phyloP scores from a whole-genome alignment of 78 protist species.

The Salpingoeca rosetta region DNA sequence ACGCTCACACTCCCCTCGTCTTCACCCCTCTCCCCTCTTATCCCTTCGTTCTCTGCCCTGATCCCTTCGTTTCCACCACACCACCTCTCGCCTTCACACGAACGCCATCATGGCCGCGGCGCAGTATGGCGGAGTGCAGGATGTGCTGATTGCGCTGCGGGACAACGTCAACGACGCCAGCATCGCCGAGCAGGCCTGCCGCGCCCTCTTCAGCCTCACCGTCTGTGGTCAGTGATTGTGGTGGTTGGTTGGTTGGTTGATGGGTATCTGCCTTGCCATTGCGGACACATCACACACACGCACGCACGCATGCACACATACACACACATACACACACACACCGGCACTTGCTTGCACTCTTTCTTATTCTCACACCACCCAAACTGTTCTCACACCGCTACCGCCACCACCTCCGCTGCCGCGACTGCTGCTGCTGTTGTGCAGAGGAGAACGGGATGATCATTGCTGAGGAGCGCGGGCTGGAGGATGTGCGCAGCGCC shows the following conservation, averaged over 20 bases:
- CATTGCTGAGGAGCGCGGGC: background rate
- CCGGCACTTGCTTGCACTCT: no score
- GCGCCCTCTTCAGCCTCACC: background rate
- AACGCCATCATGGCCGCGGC: no score
- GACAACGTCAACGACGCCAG: background rate
- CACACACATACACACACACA: background rate
- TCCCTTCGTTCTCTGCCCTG: no score
- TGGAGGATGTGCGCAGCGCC: background rate
- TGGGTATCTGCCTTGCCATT: background rate
- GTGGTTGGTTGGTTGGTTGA: no score
- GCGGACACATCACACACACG: background rate
- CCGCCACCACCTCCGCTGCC: no score
- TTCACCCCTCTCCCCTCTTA: no score
- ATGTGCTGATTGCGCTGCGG: background rate
- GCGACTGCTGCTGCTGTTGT: no score
- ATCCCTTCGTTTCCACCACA: no score
- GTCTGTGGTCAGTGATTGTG: background rate
- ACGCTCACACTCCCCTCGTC: no score
- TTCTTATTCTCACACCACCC: no score
- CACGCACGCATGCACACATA: background rate
- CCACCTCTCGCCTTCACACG: no score
- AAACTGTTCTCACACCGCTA: no score
- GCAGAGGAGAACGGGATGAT: slow-evolving; percentile 1
- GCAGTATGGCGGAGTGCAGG: background rate
- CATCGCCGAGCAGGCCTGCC: background rate